Conservation (phyloP, 1,284 basidiomycete genomes). For the Sporisorium reilianum region DNA sequence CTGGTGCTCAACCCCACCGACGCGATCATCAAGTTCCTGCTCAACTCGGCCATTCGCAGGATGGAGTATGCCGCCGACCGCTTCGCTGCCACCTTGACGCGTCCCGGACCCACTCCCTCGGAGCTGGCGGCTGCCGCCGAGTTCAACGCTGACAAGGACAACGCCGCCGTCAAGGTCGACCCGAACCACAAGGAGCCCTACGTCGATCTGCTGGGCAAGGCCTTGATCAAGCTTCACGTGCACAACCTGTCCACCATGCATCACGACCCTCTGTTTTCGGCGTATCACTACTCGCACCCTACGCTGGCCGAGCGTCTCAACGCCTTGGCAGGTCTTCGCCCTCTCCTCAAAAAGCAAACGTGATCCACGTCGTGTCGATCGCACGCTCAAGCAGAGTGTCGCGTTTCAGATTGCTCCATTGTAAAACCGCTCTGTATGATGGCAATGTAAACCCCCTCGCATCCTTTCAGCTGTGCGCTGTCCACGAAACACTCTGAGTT, state of each 20-base stretch:
- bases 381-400: neutral
- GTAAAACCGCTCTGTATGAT: no score
- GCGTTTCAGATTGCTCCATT: neutral
- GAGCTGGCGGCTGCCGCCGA: constrained; percentile 50
- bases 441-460: neutral
- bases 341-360: constrained; percentile 28
- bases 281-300: constrained; percentile 67
- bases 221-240: constrained; percentile 66
- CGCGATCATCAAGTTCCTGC: constrained; percentile 62
- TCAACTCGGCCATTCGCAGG: constrained; percentile 59
- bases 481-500: no score
- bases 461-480: no score
- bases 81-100: constrained; percentile 54
- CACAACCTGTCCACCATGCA: constrained; percentile 68
- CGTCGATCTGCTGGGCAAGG: constrained; percentile 55
- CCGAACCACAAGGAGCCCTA: constrained; percentile 58
- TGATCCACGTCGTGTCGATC: constrained; percentile 1
- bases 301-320: constrained; percentile 64
- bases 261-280: constrained; percentile 66
- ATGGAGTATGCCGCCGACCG: constrained; percentile 67
- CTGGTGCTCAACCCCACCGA: constrained; percentile 63
- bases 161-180: constrained; percentile 29
- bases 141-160: constrained; percentile 32
- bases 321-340: constrained; percentile 41
- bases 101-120: constrained; percentile 47